phyloP scores from a whole-genome alignment of 2,329 filamentous ascomycete species.

The Sporothrix phasma region DNA sequence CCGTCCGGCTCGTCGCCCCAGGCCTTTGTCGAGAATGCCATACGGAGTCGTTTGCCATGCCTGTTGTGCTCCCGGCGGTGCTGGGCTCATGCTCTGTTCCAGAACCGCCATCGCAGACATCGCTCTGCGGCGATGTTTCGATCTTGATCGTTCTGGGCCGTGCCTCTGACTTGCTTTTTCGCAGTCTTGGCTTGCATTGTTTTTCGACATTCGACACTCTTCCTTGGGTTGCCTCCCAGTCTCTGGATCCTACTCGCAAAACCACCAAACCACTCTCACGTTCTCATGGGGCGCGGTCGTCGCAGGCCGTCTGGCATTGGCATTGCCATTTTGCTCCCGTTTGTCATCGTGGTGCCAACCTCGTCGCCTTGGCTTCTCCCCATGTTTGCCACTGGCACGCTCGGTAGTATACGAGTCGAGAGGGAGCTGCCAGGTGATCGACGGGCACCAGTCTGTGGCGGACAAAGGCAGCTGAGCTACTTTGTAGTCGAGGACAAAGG shows the following conservation, averaged over 20 bases:
- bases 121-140: constrained; percentile 22
- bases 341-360: constrained; percentile 3
- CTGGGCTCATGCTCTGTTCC: constrained; percentile 17
- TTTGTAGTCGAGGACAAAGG: too few relatives aligned
- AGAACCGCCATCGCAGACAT: constrained; percentile 20
- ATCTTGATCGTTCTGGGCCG: constrained; percentile 19
- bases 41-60: background rate
- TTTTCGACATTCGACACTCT: too few relatives aligned
- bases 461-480: background rate
- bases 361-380: background rate
- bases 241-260: too few relatives aligned
- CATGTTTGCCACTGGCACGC: background rate
- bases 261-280: too few relatives aligned
- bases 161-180: background rate
- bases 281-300: too few relatives aligned
- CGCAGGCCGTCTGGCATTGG: background rate
- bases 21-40: background rate
- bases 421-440: too few relatives aligned
- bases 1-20: constrained; percentile 26
- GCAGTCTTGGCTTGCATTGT: constrained; percentile 14
- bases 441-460: background rate
- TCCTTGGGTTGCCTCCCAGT: too few relatives aligned
- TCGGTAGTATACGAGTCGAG: background rate
- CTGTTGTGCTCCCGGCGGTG: constrained; percentile 6
- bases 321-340: background rate